phyloP scores from a whole-genome alignment of 306 rosid genomes.

The barrel medic (Medicago truncatula) region DNA sequence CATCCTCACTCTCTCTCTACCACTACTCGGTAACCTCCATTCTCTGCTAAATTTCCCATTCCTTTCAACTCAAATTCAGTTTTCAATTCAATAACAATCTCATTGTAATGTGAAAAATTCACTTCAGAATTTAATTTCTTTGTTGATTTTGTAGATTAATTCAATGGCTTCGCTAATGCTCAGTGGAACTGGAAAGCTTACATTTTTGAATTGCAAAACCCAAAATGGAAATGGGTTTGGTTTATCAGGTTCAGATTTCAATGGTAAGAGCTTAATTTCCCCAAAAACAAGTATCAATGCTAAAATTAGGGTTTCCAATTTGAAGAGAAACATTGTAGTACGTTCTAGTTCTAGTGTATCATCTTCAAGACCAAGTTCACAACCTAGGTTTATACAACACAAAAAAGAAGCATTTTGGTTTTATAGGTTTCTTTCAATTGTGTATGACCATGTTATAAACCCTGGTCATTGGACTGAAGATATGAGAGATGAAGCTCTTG shows the following conservation, averaged over 20 bases:
- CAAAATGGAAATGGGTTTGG: constrained; percentile 61
- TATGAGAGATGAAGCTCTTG: constrained; percentile 95
- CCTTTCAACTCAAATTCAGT: background rate
- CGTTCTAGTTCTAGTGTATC: constrained; percentile 51
- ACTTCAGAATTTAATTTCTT: background rate
- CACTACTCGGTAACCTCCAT: background rate
- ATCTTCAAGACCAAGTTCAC: constrained; percentile 80
- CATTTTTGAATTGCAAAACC: constrained; percentile 49
- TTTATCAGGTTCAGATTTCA: constrained; percentile 55
- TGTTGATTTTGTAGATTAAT: constrained; percentile 34
- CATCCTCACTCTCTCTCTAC: background rate
- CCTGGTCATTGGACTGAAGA: constrained; percentile 99
- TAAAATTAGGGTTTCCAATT: constrained; percentile 44
- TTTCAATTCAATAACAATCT: background rate
- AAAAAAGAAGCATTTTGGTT: constrained; percentile 97
- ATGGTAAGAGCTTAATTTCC: constrained; percentile 43
- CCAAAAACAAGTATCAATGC: constrained; percentile 51
- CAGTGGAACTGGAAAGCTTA: constrained; percentile 68
- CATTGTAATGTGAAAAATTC: background rate
- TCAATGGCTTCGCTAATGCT: constrained; percentile 78
- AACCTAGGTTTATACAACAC: constrained; percentile 93
- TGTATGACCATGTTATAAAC: constrained; percentile 85
- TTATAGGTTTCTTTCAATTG: constrained; percentile 87
- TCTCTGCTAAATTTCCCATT: background rate
- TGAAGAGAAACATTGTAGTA: constrained; percentile 26